Evolutionary conservation across 805 yeast genomes (phyloP), one percentile per base, ranked within the genome.

Genomic region (Phaffomyces antillensis): DNA sequence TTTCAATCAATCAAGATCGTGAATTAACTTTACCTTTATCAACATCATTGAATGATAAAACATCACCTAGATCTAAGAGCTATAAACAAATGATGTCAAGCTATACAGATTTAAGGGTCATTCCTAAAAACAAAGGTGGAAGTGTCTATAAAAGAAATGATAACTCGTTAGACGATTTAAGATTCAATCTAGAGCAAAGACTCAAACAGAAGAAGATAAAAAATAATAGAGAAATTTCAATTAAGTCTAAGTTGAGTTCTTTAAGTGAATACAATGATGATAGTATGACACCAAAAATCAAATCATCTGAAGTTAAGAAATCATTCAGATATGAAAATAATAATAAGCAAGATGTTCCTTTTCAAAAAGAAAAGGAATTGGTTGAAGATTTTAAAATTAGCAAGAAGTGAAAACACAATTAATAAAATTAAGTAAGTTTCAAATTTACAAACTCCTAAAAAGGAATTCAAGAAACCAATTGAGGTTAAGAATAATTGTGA

Each of bases 401-500:
- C 16, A 6, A 39, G 20, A n/a, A 37, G 25, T 8, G 17, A 37
- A n/a, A 40, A 33, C 10, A 31, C 40, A 7, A 36, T 43, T 17
- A 39, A 39, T 18, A 36, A 33, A 26, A 37, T 37, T 4, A 46
- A 43, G 12, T 23, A 37, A 15, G 18, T 25, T 5, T 46, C 49
- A 7, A 40, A 28, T 28, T 28, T 28, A 28, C 30, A 28, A 28
- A 28, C 30, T 11, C 30, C 30, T 28, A 28, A 28, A 28, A 28
- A 28, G 30, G 30, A 28, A 2, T 28, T 11, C 11, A 28, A 28
- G 11, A 11, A 13, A 28, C 5, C 30, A 28, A 28, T 28, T 11
- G 15, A 28, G 13, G 4, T 28, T 10, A 39, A 20, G 15, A 13
- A 39, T 2, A 63, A 63, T 25, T 76, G 81, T 59, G 72, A 67